These are phyloP conservation scores for Mortierella claussenii DNA, from an alignment of 192 early-diverging fungal species.

Conservation along the genomic window DNA sequence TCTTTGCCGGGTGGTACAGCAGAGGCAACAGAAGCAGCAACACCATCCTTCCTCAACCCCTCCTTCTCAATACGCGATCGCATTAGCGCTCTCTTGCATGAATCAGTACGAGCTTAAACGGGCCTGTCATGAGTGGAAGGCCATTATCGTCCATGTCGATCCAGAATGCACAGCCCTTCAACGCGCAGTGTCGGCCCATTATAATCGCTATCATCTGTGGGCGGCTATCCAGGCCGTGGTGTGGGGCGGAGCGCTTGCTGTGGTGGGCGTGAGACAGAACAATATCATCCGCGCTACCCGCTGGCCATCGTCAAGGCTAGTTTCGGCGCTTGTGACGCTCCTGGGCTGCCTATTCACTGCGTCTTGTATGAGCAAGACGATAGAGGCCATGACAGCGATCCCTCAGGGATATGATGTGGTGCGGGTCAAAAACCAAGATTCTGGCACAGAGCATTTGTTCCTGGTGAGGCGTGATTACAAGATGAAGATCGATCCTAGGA, in stretches of 20 bases:
- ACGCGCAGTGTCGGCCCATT: conserved; percentile 10
- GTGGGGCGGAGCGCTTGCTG: conserved; percentile 19
- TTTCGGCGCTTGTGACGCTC: conserved; percentile 4
- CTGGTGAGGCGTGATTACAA: conserved; percentile 35
- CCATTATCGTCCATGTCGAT: conserved; percentile 45
- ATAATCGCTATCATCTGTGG: conserved; percentile 30
- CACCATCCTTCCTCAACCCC: not conserved
- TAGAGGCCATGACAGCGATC: conserved; percentile 26
- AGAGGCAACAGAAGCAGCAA: not conserved
- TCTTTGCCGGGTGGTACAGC: conserved; percentile 22
- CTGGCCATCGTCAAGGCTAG: conserved; percentile 30
- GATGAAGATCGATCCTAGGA: conserved; percentile 4
- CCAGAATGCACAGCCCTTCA: conserved; percentile 50
- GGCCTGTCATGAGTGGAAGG: conserved; percentile 47
- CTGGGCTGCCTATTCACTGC: conserved; percentile 16
- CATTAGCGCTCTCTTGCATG: conserved; percentile 43
- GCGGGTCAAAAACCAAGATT: conserved; percentile 19
- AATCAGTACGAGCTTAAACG: conserved; percentile 45
- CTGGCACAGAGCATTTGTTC: conserved; percentile 23
- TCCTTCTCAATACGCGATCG: conserved; percentile 5
- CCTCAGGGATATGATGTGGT: conserved; percentile 40
- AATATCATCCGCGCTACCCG: conserved; percentile 14
- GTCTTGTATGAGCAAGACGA: conserved; percentile 31
- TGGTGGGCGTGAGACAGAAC: conserved; percentile 17
- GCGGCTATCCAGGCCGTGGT: conserved; percentile 24